Base-by-base conservation (phyloP, 495 filamentous ascomycete genomes). In the Opeltia flavorubescens region DNA sequence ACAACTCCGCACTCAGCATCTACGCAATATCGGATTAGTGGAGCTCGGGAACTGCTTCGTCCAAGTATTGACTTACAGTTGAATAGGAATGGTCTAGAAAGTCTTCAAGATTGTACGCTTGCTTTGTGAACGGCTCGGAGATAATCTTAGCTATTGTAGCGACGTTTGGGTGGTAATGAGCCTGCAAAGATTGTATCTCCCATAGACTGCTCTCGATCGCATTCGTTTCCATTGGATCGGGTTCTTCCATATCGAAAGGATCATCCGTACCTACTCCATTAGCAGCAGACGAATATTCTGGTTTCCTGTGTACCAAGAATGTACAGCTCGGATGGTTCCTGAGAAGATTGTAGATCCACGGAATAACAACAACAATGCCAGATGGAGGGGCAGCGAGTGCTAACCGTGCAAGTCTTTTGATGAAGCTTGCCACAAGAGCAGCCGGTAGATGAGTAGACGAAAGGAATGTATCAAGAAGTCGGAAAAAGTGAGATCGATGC, bases 111-210 rank as follows among this genome's bases (percentile, higher is more conserved):
- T 81, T 84, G 63, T 95, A 99, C 9, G 77, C 68, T 61, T 87
- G 81, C 68, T 96, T 99, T 3, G 89, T 96, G 63, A 96, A 99
- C 63, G 95, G 91, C 68, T 99, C 86, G 21, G 84, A 84, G 48
- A 99, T 79, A 48, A 99, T 94, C 63, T 84, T 88, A 23, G 86
- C 84, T 48, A 96, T 80, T 4, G 89, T 88, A 2, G 89, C 88
- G 29, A 99, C 88, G 59, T 95, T 96, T 29, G 93, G 93, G 60
- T 99, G 93, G 65, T 91, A 96, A 65, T 99, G 93, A 3, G 77
- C 78, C 64, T 91, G 86, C 40, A 95, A 67, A 44, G 81, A 83
- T 47, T 89, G 81, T 29, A 96, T 74, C 63, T 99, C 93, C 93
- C 93, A 99, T 11, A 96, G 63, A 63, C 83, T 85, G 61, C 86